phyloP scores from a whole-genome alignment of 352 stramenopile species.

The Aphanomyces cochlioides region DNA sequence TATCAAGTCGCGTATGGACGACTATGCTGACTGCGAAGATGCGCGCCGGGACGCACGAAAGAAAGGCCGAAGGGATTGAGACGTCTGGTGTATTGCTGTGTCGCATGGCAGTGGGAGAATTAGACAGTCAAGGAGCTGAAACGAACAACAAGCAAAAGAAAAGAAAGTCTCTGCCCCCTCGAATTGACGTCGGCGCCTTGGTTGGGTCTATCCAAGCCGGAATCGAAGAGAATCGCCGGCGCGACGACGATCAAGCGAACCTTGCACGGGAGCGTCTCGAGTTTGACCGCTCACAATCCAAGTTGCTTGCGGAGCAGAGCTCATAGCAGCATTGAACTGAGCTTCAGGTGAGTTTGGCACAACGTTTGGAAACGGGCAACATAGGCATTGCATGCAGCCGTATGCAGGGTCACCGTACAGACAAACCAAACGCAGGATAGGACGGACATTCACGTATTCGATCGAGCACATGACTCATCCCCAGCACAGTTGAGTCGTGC shows the following conservation, averaged over 20 bases:
- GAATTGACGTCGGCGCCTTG: not conserved
- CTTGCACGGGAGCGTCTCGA: not conserved
- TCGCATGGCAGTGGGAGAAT: not conserved
- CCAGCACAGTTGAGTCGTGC: constrained; percentile 19
- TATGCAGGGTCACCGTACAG: constrained; percentile 17
- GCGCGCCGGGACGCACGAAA: not conserved
- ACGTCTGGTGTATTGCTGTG: not conserved
- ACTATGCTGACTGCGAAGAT: not conserved
- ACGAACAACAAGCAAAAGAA: constrained; percentile 1
- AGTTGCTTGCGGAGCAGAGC: constrained; percentile 1
- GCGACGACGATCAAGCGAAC: not conserved
- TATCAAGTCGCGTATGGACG: not conserved
- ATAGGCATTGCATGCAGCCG: not conserved
- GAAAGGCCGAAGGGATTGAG: constrained; percentile 1
- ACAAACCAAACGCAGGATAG: not conserved
- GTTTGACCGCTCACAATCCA: not conserved
- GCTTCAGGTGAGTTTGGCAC: not conserved
- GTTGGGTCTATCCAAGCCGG: not conserved
- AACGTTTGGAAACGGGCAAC: constrained; percentile 4
- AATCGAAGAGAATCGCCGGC: not conserved
- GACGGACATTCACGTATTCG: not conserved
- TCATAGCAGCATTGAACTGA: constrained; percentile 8
- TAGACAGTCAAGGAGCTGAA: not conserved
- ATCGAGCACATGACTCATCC: constrained; percentile 6
- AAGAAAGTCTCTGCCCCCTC: not conserved